Percentiles rank a stretch among this genome's conserved stretches.
phyloP scores from a whole-genome alignment of 1,284 basidiomycete genomes.

The Ustilago vetiveriae region DNA sequence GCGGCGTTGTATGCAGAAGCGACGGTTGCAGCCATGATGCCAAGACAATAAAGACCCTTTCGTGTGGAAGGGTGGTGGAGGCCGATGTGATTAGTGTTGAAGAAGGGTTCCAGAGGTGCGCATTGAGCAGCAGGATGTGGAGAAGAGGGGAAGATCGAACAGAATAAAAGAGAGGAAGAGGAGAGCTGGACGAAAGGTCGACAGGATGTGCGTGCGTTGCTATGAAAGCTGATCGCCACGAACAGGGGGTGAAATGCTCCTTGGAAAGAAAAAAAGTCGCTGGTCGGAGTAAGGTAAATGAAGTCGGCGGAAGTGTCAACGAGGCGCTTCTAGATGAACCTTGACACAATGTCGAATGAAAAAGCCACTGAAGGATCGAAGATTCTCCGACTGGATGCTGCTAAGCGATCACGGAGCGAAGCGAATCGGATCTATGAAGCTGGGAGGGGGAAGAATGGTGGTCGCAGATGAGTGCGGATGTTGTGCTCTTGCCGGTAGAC shows the following conservation, averaged over 20 bases:
- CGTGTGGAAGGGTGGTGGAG: too few relatives aligned
- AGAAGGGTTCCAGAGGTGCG: not conserved
- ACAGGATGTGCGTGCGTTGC: not conserved
- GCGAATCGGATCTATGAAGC: too few relatives aligned
- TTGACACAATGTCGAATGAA: too few relatives aligned
- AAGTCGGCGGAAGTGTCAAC: not conserved
- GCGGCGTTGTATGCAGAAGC: slow-evolving; percentile 27
- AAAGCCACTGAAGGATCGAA: too few relatives aligned
- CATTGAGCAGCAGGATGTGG: too few relatives aligned
- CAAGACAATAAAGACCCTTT: too few relatives aligned
- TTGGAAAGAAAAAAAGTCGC: not conserved
- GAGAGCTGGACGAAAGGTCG: not conserved
- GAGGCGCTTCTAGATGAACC: not conserved
- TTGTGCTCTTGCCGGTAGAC: too few relatives aligned
- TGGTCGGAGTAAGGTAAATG: not conserved
- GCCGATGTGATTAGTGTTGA: slow-evolving; percentile 7
- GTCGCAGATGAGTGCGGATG: too few relatives aligned
- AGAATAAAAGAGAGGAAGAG: not conserved
- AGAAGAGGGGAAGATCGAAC: not conserved
- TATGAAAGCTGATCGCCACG: not conserved
- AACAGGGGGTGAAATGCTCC: not conserved
- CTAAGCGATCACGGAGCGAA: too few relatives aligned
- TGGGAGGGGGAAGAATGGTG: too few relatives aligned
- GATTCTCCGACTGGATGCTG: too few relatives aligned
- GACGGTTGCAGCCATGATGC: slow-evolving; percentile 42